A percentile compares a stretch with the other conserved stretches of the same genome.
Conservation (phyloP, 2,329 filamentous ascomycete species). For the Aspergillus tamarii region DNA sequence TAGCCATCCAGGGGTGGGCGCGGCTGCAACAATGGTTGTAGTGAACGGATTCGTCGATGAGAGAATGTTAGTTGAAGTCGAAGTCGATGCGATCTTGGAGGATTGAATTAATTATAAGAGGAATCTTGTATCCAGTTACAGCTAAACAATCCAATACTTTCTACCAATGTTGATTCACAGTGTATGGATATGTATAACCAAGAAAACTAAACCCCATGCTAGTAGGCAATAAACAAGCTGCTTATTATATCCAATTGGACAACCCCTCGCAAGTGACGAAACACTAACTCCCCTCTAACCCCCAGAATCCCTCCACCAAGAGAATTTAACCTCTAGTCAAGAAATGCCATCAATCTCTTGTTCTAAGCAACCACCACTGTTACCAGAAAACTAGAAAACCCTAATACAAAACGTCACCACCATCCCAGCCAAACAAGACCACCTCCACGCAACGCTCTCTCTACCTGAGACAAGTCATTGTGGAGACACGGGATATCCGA, state of each 20-base stretch:
- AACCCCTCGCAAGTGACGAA: neutral
- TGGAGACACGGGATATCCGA: slow-evolving; percentile 12
- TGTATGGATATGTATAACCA: neutral
- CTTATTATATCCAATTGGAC: neutral
- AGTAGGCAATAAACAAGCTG: neutral
- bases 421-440: neutral
- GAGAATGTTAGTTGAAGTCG: slow-evolving; percentile 44
- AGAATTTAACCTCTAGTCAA: neutral
- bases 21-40: slow-evolving; percentile 44
- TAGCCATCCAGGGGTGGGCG: slow-evolving; percentile 28
- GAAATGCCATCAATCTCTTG: neutral
- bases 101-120: neutral
- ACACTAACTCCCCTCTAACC: neutral
- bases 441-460: slow-evolving; percentile 4
- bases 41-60: slow-evolving; percentile 42
- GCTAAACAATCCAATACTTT: neutral
- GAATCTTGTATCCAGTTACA: neutral
- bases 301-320: neutral
- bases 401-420: neutral
- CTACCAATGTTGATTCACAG: neutral
- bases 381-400: neutral
- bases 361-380: neutral
- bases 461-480: slow-evolving; percentile 16
- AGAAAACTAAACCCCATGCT: neutral
- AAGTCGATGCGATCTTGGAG: slow-evolving; percentile 40